Base-by-base conservation (phyloP, 345 rosid species). In the Noccaea caerulescens region DNA sequence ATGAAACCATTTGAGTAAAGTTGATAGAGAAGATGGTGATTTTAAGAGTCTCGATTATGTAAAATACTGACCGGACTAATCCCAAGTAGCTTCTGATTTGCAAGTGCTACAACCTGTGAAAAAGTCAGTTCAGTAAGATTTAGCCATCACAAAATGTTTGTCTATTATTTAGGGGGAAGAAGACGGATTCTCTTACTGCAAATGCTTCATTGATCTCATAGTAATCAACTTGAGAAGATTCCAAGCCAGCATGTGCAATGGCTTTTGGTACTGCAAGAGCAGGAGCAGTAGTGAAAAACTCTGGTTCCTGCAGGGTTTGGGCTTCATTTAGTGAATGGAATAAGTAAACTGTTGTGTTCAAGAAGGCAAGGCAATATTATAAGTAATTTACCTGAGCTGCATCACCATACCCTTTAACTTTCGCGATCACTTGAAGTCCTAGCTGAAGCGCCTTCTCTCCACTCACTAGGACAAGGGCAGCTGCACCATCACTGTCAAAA, bases 171-270 rank as follows among this genome's bases (percentile, higher is more conserved):
- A 63, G 12, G 18, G 45, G 45, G 55, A 59, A 60, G 51, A 33
- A 71, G 42, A 13, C 34, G 0, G 36, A 18, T 41, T 43, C 67
- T 76, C 86, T 84, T 83, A 94, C 98, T 51, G 99, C 86, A 74
- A 94, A 94, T 64, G 99, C 99, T 84, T 94, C 99, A 58, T 94
- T 94, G 70, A 94, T 92, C 80, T 94, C 99, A 68, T 92, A 94
- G 63, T 58, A 94, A 81, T 92, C 98, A 63, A 94, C 80, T 81
- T 86, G 86, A 54, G 98, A 89, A 74, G 97, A 86, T 69, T 84
- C 83, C 84, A 94, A 61, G 69, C 89, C 83, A 60, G 98, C 96
- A 69, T 84, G 85, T 43, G 93, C 76, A 50, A 94, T 72, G 42
- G 99, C 98, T 77, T 94, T 94, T 3, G 99, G 99, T 43, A 94